phyloP scores from a whole-genome alignment of 345 rosid species.

The Pistacia atlantica region DNA sequence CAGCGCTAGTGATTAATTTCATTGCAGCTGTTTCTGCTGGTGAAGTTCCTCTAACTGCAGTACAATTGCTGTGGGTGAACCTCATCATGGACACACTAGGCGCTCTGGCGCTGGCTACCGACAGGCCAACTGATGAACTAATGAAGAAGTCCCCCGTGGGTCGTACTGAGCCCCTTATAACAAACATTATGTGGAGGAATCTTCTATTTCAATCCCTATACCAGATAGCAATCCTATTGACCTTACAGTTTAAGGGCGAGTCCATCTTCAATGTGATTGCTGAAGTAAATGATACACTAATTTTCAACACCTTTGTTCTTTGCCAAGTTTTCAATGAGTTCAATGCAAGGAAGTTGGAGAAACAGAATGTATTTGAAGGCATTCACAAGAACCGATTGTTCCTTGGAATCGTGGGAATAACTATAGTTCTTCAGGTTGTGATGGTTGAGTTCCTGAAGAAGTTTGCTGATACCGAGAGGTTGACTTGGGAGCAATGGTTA shows the following conservation, averaged over 20 bases:
- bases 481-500: slow-evolving; percentile 56
- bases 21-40: slow-evolving; percentile 63
- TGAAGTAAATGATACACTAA: slow-evolving; percentile 52
- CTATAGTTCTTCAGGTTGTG: slow-evolving; percentile 65
- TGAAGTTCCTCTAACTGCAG: slow-evolving; percentile 60
- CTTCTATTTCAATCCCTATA: slow-evolving; percentile 58
- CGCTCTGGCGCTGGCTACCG: slow-evolving; percentile 72
- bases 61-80: slow-evolving; percentile 68
- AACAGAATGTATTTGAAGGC: slow-evolving; percentile 64
- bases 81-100: slow-evolving; percentile 73
- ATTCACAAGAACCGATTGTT: slow-evolving; percentile 53
- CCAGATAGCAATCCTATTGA: slow-evolving; percentile 57
- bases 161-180: slow-evolving; percentile 53
- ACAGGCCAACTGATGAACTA: slow-evolving; percentile 60
- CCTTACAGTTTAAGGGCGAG: slow-evolving; percentile 58
- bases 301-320: slow-evolving; percentile 64
- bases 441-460: slow-evolving; percentile 66
- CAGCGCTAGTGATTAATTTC: slow-evolving; percentile 63
- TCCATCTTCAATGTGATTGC: slow-evolving; percentile 44
- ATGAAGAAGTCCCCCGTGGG: slow-evolving; percentile 52
- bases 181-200: slow-evolving; percentile 77
- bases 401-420: slow-evolving; percentile 57
- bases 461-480: slow-evolving; percentile 56
- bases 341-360: slow-evolving; percentile 70
- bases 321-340: slow-evolving; percentile 75